Evolutionary conservation across 441 rosid species (phyloP).

Genomic region (Isatis lusitanica): DNA sequence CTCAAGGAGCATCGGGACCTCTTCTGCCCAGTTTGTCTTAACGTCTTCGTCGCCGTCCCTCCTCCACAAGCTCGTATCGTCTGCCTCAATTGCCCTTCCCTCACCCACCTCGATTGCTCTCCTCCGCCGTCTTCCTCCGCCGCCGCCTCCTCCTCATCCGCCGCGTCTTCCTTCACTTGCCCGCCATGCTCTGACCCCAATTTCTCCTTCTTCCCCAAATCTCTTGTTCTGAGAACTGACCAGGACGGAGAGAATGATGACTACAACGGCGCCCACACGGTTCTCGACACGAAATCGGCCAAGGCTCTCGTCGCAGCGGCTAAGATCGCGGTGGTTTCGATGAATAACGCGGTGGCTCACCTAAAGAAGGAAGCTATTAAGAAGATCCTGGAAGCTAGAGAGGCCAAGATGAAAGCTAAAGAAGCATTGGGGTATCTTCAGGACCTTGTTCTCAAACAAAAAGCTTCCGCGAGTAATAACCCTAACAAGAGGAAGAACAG

Average conservation of each 20-base stretch:
- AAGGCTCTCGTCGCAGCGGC: conserved; percentile 68
- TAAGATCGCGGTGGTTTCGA: conserved; percentile 48
- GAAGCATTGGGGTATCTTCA: conserved; percentile 66
- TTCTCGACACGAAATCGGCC: conserved; percentile 40
- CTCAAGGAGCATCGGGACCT: conserved; percentile 54
- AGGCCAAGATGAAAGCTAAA: conserved; percentile 64
- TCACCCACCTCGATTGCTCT: conserved; percentile 55
- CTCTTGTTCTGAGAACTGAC: neutral
- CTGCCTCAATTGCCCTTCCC: conserved; percentile 67
- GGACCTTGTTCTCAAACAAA: conserved; percentile 40
- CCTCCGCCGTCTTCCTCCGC: conserved; percentile 23
- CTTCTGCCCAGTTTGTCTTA: conserved; percentile 69
- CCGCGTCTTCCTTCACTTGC: conserved; percentile 50
- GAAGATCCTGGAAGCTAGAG: conserved; percentile 52
- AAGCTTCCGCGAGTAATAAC: neutral
- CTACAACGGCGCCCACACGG: conserved; percentile 6
- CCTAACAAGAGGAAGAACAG: conserved; percentile 27
- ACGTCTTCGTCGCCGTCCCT: conserved; percentile 38
- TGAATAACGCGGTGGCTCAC: conserved; percentile 47
- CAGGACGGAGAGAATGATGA: neutral
- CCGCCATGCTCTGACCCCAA: conserved; percentile 63
- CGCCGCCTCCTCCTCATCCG: conserved; percentile 35
- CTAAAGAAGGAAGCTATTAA: conserved; percentile 54
- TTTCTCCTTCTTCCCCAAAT: conserved; percentile 53
- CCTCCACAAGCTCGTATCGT: conserved; percentile 43